Evolutionary conservation across 2,329 filamentous ascomycete species (phyloP).

Genomic region (Verticillium tricorpus): DNA sequence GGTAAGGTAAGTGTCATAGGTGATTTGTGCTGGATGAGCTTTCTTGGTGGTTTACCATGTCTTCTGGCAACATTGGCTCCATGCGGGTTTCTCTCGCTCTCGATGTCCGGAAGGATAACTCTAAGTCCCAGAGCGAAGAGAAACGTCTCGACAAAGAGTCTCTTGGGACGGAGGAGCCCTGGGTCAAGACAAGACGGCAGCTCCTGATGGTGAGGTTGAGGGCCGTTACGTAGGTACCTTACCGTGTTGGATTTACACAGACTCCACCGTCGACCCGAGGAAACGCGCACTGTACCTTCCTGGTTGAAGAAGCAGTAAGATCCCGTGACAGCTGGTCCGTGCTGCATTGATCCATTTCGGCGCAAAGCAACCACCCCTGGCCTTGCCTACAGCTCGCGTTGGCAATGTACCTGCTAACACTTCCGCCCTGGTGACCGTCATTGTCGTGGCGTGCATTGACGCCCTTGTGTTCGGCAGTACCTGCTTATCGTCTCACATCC

Average conservation of each 20-base stretch:
- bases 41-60: not conserved
- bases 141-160: not conserved
- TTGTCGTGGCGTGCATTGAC: not conserved
- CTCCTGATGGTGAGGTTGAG: not conserved
- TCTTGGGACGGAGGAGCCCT: too few relatives aligned
- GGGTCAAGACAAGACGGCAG: too few relatives aligned
- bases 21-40: not conserved
- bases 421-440: not conserved
- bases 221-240: not conserved
- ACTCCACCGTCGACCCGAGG: not conserved
- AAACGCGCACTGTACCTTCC: not conserved
- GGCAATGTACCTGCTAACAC: not conserved
- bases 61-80: not conserved
- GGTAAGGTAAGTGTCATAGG: not conserved
- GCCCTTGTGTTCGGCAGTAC: not conserved
- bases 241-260: not conserved
- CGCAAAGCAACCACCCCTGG: not conserved
- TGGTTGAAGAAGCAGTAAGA: not conserved
- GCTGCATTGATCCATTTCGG: not conserved
- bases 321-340: not conserved
- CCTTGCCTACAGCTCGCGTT: not conserved
- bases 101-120: not conserved
- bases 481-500: not conserved
- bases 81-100: too few relatives aligned
- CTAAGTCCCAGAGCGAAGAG: not conserved